A percentile compares a stretch with the other conserved stretches of the same genome.
Evolutionary conservation across 306 rosid species (phyloP).

Genomic region (Canavalia gladiata): DNA sequence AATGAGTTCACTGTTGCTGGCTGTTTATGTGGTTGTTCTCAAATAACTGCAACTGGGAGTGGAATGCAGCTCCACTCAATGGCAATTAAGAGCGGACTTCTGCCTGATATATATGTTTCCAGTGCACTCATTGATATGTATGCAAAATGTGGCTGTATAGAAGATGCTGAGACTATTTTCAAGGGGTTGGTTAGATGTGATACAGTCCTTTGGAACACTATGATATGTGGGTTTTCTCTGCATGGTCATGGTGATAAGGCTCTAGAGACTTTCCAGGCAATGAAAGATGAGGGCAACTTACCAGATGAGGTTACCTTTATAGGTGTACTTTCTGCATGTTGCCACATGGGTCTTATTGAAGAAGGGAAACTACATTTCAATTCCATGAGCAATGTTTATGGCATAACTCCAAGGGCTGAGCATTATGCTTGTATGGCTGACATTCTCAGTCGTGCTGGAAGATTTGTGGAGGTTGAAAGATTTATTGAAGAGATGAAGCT

Average conservation of each 20-base stretch:
- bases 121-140: constrained; percentile 54
- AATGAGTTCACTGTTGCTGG: constrained; percentile 50
- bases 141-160: constrained; percentile 57
- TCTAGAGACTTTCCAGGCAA: constrained; percentile 52
- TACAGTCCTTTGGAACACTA: constrained; percentile 52
- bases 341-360: constrained; percentile 54
- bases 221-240: constrained; percentile 54
- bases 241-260: constrained; percentile 54
- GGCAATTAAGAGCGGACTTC: constrained; percentile 52
- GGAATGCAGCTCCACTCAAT: constrained; percentile 50
- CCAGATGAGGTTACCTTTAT: constrained; percentile 53
- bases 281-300: constrained; percentile 42
- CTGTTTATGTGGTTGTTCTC: constrained; percentile 53
- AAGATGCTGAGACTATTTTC: constrained; percentile 57
- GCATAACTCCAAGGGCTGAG: constrained; percentile 48
- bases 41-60: constrained; percentile 43
- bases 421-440: constrained; percentile 58
- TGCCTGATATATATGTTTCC: constrained; percentile 45
- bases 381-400: constrained; percentile 42
- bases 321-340: constrained; percentile 57
- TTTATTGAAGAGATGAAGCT: constrained; percentile 54
- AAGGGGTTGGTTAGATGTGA: constrained; percentile 45
- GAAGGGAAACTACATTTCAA: constrained; percentile 49
- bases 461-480: constrained; percentile 52
- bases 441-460: constrained; percentile 57